Percentiles rank a stretch among this genome's conserved stretches.
phyloP scores from a whole-genome alignment of 108 stramenopile genomes.

The Bacterosira constricta region DNA sequence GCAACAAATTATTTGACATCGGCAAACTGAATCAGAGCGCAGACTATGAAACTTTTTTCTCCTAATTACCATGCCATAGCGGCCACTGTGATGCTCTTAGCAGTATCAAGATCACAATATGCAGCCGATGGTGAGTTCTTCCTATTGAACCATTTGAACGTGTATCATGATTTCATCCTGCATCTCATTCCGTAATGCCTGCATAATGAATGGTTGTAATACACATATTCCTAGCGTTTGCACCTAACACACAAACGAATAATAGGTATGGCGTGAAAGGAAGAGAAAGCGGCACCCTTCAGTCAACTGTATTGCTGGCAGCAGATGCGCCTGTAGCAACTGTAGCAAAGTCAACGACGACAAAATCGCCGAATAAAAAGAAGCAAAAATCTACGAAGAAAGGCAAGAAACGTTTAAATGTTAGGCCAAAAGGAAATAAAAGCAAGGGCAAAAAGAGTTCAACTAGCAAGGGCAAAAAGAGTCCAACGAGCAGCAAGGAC shows the following conservation, averaged over 20 bases:
- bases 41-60: not conserved
- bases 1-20: no score
- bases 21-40: no score
- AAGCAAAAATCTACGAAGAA: slow-evolving; percentile 3
- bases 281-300: not conserved
- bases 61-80: not conserved
- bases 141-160: no score
- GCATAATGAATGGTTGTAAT: no score
- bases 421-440: slow-evolving; percentile 3
- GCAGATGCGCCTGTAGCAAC: no score
- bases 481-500: not conserved
- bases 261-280: not conserved
- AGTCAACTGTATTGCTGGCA: not conserved
- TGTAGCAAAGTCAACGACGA: not conserved
- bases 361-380: not conserved
- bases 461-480: slow-evolving; percentile 12
- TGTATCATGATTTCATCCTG: no score
- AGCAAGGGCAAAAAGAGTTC: not conserved
- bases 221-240: not conserved
- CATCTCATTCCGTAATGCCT: no score
- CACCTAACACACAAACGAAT: not conserved
- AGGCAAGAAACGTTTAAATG: slow-evolving; percentile 5
- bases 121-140: slow-evolving; percentile 2
- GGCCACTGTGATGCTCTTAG: not conserved
- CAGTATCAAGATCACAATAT: not conserved